phyloP scores from a whole-genome alignment of 768 basidiomycete species.

The Lentinula guzmanii region DNA sequence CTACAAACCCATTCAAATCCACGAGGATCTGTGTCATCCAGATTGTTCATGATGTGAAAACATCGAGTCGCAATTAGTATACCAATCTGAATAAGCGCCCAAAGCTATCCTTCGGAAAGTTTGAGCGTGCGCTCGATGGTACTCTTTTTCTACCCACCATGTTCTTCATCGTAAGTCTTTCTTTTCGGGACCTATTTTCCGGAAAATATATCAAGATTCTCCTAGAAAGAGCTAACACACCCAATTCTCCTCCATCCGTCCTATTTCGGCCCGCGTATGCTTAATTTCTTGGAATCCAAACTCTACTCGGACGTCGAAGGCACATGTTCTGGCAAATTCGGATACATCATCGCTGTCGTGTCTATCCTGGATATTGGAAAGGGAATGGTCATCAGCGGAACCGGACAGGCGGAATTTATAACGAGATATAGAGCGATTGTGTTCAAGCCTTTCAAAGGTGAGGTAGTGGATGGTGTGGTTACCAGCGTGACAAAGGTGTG shows the following conservation, averaged over 20 bases:
- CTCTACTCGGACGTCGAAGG: conserved; percentile 96
- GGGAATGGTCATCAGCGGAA: conserved; percentile 87
- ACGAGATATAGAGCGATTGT: conserved; percentile 95
- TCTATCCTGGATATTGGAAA: conserved; percentile 88
- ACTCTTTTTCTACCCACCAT: conserved; percentile 24
- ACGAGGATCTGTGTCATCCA: no score
- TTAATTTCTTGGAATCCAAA: conserved; percentile 88
- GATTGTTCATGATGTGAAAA: no score
- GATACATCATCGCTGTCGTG: conserved; percentile 90
- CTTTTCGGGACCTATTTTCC: conserved; percentile 2
- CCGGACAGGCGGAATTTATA: conserved; percentile 94
- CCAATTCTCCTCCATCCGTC: conserved; percentile 97
- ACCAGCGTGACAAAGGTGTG: conserved; percentile 92
- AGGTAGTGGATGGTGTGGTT: conserved; percentile 95
- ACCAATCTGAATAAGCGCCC: background rate
- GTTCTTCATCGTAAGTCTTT: conserved; percentile 65
- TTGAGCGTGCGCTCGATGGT: background rate
- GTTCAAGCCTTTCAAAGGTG: conserved; percentile 99
- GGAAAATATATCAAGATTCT: conserved; percentile 4
- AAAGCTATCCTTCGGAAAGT: background rate
- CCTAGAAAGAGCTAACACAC: conserved; percentile 93
- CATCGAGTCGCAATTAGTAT: no score
- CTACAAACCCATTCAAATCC: no score
- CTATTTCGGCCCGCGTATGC: conserved; percentile 95
- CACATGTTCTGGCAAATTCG: conserved; percentile 92